Evolutionary conservation across 2,329 filamentous ascomycete genomes (phyloP).

Genomic region (Pseudogymnoascus verrucosus): DNA sequence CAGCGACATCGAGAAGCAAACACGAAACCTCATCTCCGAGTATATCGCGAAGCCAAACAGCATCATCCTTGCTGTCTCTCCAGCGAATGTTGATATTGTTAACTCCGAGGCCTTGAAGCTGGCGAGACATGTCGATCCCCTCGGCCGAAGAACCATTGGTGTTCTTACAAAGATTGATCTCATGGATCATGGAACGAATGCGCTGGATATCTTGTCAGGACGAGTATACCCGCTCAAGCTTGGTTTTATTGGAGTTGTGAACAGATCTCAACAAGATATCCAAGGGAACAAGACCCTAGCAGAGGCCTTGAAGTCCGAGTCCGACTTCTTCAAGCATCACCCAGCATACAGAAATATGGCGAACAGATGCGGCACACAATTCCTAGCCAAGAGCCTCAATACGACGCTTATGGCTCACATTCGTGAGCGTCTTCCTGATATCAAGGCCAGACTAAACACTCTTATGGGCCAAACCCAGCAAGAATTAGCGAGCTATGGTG

Average conservation of each 20-base stretch:
- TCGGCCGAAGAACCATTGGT: constrained; percentile 90
- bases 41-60: constrained; percentile 99
- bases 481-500: constrained; percentile 93
- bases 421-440: constrained; percentile 88
- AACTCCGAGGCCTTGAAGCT: constrained; percentile 97
- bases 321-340: constrained; percentile 95
- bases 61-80: constrained; percentile 92
- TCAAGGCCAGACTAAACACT: constrained; percentile 95
- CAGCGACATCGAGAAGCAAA: constrained; percentile 97
- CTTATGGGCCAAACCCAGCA: constrained; percentile 99
- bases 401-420: constrained; percentile 94
- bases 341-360: constrained; percentile 97
- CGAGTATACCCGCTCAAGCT: constrained; percentile 94
- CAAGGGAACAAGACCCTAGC: constrained; percentile 91
- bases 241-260: constrained; percentile 96
- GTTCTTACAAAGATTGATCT: constrained; percentile 95
- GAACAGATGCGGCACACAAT: constrained; percentile 85
- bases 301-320: constrained; percentile 80
- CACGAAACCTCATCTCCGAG: constrained; percentile 88
- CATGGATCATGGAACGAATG: constrained; percentile 98
- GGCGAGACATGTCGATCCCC: constrained; percentile 89
- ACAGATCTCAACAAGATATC: constrained; percentile 96
- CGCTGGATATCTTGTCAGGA: constrained; percentile 93
- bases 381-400: constrained; percentile 88
- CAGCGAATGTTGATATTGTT: constrained; percentile 95